phyloP scores from a whole-genome alignment of 2,329 filamentous ascomycete genomes.

The Apiospora arundinis region DNA sequence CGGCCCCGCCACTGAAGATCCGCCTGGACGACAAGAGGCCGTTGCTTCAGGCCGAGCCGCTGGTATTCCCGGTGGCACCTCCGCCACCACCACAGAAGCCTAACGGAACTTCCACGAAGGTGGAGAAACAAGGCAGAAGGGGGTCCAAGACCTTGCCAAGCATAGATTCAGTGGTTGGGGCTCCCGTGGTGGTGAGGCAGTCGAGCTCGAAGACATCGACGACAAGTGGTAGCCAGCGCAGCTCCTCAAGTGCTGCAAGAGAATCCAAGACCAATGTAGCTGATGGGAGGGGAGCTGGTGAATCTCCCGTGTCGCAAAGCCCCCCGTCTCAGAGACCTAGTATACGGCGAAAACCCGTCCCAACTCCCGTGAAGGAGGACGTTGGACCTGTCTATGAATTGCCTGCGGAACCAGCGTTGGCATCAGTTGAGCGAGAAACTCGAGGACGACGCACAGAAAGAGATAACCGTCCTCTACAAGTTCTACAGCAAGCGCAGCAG shows the following conservation, averaged over 20 bases:
- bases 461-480: not conserved
- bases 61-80: not conserved
- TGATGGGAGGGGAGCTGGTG: not conserved
- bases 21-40: constrained; percentile 19
- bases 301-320: not conserved
- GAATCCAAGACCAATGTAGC: not conserved
- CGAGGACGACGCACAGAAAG: not conserved
- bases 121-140: not conserved
- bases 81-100: not conserved
- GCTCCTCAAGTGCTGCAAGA: not conserved
- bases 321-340: not conserved
- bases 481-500: not conserved
- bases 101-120: not conserved
- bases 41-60: not conserved
- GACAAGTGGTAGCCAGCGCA: not conserved
- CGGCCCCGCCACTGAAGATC: not conserved
- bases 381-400: not conserved
- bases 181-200: not conserved
- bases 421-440: not conserved
- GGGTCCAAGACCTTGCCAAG: not conserved
- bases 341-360: constrained; percentile 12
- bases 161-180: not conserved
- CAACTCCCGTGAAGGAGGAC: not conserved
- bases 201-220: not conserved
- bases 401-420: not conserved